phyloP scores from a whole-genome alignment of 2,329 filamentous ascomycete genomes.

The Acephala macrosclerotiorum region DNA sequence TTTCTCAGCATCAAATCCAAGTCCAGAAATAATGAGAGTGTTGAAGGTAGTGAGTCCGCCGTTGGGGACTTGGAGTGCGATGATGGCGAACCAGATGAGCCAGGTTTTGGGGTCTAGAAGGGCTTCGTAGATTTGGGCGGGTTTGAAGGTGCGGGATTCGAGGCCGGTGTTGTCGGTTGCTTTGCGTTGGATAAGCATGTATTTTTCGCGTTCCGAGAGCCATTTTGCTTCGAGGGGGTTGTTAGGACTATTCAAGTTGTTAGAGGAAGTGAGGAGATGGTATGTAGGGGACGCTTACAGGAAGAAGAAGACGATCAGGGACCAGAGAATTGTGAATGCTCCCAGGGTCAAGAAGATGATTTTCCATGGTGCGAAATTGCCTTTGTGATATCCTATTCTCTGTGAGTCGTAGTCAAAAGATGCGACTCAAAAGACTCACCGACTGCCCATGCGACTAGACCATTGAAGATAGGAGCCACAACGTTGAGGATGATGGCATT shows the following conservation, averaged over 20 bases:
- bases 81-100: constrained; percentile 31
- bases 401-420: constrained; percentile 26
- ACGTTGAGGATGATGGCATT: constrained; percentile 53
- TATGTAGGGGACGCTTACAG: background rate
- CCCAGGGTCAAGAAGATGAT: background rate
- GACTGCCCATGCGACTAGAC: constrained; percentile 44
- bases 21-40: constrained; percentile 45
- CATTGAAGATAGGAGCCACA: constrained; percentile 37
- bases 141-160: constrained; percentile 35
- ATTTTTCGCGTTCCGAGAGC: background rate
- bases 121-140: constrained; percentile 47
- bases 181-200: constrained; percentile 11
- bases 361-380: constrained; percentile 45
- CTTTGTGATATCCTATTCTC: constrained; percentile 24
- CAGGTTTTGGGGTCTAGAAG: constrained; percentile 46
- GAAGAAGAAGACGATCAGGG: background rate
- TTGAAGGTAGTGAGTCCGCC: constrained; percentile 40
- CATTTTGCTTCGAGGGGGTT: background rate
- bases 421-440: constrained; percentile 41
- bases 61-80: constrained; percentile 34
- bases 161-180: constrained; percentile 25
- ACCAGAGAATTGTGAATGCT: background rate
- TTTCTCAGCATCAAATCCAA: constrained; percentile 45
- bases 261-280: background rate
- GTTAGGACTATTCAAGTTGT: background rate